A percentile compares a stretch with the other conserved stretches of the same genome.
Conservation (phyloP, 129 eudicot species). For the Chrysanthemum lavandulifolium region DNA sequence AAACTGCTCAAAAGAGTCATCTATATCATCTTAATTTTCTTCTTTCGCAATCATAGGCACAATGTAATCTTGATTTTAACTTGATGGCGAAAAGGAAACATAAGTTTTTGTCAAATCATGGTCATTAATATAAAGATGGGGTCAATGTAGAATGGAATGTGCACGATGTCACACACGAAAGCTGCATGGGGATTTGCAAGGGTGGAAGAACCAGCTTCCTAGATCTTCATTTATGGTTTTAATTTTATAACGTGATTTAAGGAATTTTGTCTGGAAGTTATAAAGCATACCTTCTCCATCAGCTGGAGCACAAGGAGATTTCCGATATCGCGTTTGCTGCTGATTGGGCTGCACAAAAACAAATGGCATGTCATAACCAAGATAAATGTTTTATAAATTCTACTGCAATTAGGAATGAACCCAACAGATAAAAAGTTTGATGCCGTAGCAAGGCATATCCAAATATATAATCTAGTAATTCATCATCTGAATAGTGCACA, state of each 20-base stretch:
- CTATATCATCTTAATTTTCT: too few relatives aligned
- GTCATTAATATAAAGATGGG: too few relatives aligned
- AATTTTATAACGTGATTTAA: neutral
- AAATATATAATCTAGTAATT: neutral
- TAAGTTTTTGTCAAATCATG: too few relatives aligned
- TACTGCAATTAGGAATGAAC: neutral
- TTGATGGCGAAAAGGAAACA: too few relatives aligned
- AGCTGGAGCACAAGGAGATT: constrained; percentile 87
- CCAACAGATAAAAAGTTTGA: neutral
- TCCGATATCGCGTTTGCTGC: constrained; percentile 90
- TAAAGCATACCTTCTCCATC: constrained; percentile 71
- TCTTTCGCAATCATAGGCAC: too few relatives aligned
- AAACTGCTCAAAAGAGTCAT: too few relatives aligned
- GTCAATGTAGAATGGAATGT: too few relatives aligned
- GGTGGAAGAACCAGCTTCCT: too few relatives aligned
- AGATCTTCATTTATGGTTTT: too few relatives aligned
- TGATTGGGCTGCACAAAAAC: constrained; percentile 70
- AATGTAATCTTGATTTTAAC: too few relatives aligned
- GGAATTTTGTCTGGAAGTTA: neutral
- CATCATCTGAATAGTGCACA: neutral
- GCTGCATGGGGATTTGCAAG: too few relatives aligned
- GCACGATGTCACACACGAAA: too few relatives aligned
- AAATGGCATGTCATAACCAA: constrained; percentile 14
- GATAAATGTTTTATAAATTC: neutral
- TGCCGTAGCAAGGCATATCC: neutral